phyloP scores from a whole-genome alignment of 495 filamentous ascomycete genomes.

The Aspergillus hancockii region DNA sequence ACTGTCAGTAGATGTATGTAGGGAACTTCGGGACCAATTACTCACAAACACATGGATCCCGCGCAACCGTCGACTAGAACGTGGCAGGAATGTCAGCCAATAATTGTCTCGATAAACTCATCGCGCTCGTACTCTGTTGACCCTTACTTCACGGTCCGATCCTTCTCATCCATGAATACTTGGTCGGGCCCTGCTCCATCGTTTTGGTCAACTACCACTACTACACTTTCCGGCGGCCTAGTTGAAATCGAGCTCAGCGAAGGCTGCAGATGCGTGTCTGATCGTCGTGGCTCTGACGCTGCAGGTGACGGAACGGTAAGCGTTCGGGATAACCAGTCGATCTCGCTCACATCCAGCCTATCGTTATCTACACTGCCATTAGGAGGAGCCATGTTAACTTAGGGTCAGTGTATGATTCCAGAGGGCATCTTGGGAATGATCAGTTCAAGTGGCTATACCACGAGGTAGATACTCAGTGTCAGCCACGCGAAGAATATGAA shows the following conservation, averaged over 20 bases:
- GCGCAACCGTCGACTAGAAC: slow-evolving; percentile 31
- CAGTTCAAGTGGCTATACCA: background rate
- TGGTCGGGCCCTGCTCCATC: background rate
- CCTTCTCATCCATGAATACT: slow-evolving; percentile 16
- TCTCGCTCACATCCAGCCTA: background rate
- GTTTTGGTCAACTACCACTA: background rate
- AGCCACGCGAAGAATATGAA: background rate
- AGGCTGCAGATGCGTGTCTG: background rate
- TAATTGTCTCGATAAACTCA: background rate
- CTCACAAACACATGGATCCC: slow-evolving; percentile 48
- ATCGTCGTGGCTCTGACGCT: background rate
- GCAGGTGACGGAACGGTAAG: background rate
- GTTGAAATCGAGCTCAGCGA: background rate
- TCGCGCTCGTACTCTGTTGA: background rate
- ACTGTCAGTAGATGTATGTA: slow-evolving; percentile 1
- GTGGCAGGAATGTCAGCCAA: slow-evolving; percentile 8
- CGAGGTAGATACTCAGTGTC: background rate
- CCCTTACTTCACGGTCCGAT: slow-evolving; percentile 25
- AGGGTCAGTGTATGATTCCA: background rate
- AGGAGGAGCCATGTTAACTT: background rate
- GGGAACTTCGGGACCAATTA: background rate
- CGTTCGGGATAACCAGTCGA: background rate
- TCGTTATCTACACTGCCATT: background rate
- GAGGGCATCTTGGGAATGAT: background rate
- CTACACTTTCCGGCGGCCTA: background rate